These are phyloP conservation scores for Erysimum cheiranthoides DNA, from an alignment of 345 rosid species.

Conservation along the genomic window DNA sequence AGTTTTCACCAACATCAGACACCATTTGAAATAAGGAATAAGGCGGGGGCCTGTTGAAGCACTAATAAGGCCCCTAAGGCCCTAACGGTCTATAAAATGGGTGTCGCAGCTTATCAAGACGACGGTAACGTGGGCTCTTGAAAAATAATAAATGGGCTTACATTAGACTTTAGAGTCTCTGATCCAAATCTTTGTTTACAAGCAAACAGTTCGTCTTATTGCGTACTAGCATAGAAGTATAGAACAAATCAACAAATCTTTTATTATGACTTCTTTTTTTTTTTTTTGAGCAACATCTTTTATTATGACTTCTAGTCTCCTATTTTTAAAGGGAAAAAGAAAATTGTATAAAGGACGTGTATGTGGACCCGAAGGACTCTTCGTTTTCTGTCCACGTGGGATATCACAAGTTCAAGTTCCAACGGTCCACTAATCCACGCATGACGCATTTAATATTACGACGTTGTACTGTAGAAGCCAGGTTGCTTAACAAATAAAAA, in stretches of 20 bases:
- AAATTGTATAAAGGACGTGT: neutral
- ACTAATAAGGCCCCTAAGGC: too few relatives aligned
- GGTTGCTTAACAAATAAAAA: neutral
- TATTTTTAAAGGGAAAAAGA: too few relatives aligned
- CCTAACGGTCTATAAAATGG: neutral
- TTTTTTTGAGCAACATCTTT: too few relatives aligned
- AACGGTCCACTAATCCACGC: constrained; percentile 6
- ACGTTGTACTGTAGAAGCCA: neutral
- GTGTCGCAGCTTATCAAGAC: neutral
- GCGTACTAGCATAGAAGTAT: too few relatives aligned
- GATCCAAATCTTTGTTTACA: neutral
- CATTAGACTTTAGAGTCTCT: neutral
- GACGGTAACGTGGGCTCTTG: constrained; percentile 14
- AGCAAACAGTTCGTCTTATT: too few relatives aligned
- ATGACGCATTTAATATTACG: neutral
- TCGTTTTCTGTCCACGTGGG: constrained; percentile 21
- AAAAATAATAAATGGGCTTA: neutral
- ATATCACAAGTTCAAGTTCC: constrained; percentile 32
- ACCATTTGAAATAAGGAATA: neutral
- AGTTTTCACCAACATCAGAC: neutral
- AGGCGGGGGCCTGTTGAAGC: neutral
- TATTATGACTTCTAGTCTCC: too few relatives aligned
- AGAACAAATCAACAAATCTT: too few relatives aligned
- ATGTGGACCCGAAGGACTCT: constrained; percentile 10
- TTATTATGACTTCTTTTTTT: neutral